Conservation (phyloP, 2,329 filamentous ascomycete species). For the Penicillium sp. region DNA sequence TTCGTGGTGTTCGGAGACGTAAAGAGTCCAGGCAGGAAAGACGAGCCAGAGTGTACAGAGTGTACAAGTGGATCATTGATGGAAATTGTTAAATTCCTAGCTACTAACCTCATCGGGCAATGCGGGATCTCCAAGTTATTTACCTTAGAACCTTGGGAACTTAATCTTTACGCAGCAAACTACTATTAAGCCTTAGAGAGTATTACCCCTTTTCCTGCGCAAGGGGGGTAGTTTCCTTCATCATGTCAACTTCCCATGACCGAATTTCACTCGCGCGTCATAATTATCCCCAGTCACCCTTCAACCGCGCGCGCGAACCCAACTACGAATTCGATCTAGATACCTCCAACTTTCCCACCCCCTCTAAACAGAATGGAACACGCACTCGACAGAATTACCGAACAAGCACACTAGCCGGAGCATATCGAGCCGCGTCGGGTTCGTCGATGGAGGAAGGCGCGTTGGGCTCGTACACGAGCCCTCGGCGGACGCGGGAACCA, state of each 20-base stretch:
- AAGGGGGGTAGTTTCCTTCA: not conserved
- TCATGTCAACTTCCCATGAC: conserved; percentile 37
- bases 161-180: not conserved
- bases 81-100: not conserved
- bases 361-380: conserved; percentile 29
- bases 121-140: conserved; percentile 16
- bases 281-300: conserved; percentile 32
- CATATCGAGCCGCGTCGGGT: conserved; percentile 39
- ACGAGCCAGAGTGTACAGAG: not conserved
- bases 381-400: conserved; percentile 35
- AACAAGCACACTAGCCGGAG: conserved; percentile 41
- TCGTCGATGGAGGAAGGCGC: conserved; percentile 27
- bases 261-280: conserved; percentile 32
- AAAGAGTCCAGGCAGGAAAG: not conserved
- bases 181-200: not conserved
- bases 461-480: conserved; percentile 31
- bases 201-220: not conserved
- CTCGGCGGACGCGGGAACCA: conserved; percentile 27
- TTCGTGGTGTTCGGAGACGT: not conserved
- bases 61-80: not conserved
- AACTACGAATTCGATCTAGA: conserved; percentile 30
- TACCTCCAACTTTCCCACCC: conserved; percentile 28
- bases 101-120: conserved; percentile 22
- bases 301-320: conserved; percentile 30
- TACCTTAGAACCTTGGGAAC: not conserved